These are phyloP conservation scores for Verticillium albo-atrum DNA, from an alignment of 2,329 filamentous ascomycete species.

Conservation along the genomic window DNA sequence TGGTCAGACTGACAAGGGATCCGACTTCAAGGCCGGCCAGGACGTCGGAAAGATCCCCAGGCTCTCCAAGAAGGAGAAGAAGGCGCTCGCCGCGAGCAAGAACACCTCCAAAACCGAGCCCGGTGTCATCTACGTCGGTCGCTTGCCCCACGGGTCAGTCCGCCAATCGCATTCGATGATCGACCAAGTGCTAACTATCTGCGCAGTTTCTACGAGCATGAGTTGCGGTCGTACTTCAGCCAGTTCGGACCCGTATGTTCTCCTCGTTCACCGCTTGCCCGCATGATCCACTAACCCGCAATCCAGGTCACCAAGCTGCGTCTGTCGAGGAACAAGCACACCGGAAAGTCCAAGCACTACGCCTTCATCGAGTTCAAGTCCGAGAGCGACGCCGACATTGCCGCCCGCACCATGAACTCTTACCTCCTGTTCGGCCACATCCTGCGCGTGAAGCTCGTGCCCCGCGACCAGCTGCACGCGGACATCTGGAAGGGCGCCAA, in stretches of 20 bases:
- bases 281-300: neutral
- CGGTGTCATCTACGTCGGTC: constrained; percentile 85
- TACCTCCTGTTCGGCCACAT: constrained; percentile 95
- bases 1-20: constrained; percentile 24
- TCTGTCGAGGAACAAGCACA: constrained; percentile 87
- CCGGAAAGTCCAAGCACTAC: constrained; percentile 87
- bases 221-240: constrained; percentile 89
- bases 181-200: constrained; percentile 27
- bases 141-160: constrained; percentile 65
- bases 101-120: constrained; percentile 45
- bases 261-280: neutral
- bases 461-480: constrained; percentile 71
- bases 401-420: constrained; percentile 94
- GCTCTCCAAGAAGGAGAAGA: constrained; percentile 37
- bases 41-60: constrained; percentile 48
- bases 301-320: constrained; percentile 31
- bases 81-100: constrained; percentile 31
- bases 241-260: constrained; percentile 76
- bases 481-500: constrained; percentile 89
- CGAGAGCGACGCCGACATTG: constrained; percentile 72
- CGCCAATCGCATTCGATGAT: neutral
- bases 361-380: constrained; percentile 90
- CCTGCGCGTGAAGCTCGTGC: constrained; percentile 78
- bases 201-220: constrained; percentile 82
- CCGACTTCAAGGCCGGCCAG: constrained; percentile 41